Base-by-base conservation (phyloP, 257 asterid species). In the Capsicum pubescens region DNA sequence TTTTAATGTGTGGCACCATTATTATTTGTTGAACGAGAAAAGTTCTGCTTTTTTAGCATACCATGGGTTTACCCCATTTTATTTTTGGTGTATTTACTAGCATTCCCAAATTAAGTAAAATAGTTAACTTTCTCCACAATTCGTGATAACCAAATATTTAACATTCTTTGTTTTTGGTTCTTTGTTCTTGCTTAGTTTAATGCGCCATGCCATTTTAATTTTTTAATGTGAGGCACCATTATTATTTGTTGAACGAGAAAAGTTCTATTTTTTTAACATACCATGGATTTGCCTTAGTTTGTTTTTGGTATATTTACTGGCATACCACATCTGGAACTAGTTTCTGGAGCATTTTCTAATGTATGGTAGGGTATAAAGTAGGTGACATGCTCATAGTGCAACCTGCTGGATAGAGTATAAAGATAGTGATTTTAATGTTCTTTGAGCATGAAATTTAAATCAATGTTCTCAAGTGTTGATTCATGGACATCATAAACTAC, bases 141-240 rank as follows among this genome's bases (percentile, higher is more conserved):
- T 8, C 42, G 6, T 48, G 80, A 74, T 35, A 11, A 74, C 14
- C 81, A 50, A 19, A 21, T 48, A 63, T 63, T 21, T 63, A 63
- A 39, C 42, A 2, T 39, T 39, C 5, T 39, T 39, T 39, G 42
- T 2, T 46, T 7, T 72, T 48, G 39, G 39, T 7, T 46, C 72
- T n/a, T 71, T 72, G 14, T 48, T 19, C 39, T 72, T 72, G 80
- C 59, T 48, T 19, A 48, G 59, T 72, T 72, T 19, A 72, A n/a
- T 72, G 80, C 59, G 3, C 14, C 59, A 72, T 72, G 59, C 12
- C 2, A 46, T 14, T 72, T 26, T 72, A 19, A 39, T 4, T n/a
- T n/a, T 71, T 57, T 42, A 16, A 2, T 70, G 9, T 44, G 15
- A 42, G 9, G 9, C 15, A 70, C 36, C 2, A 15, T 70, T 46